Base-by-base conservation (phyloP, 257 asterid species). In the Scutellaria minor region DNA sequence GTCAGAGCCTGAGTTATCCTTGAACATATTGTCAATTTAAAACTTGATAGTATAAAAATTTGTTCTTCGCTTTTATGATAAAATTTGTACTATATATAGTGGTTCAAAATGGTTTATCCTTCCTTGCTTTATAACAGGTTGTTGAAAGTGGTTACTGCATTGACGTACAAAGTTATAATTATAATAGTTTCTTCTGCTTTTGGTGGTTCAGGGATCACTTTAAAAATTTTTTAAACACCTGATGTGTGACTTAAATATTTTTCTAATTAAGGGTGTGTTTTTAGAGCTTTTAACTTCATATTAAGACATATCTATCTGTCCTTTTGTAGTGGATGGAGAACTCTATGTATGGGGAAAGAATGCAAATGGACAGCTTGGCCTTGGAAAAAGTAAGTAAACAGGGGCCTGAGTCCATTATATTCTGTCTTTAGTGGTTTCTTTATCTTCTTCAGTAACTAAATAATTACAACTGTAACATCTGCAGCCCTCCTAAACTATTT, bases 341-440 rank as follows among this genome's bases (percentile, higher is more conserved):
- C 96, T 94, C 75, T 90, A 94, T 78, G 75, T 86, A 83, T 94
- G 99, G 99, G 99, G 98, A 31, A 94, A 81, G 80, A 94, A 94
- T 78, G 75, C 93, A 76, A 85, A 79, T 68, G 99, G 98, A 68
- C 99, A 94, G 78, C 98, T 94, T 76, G 99, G 98, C 78, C 88
- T 91, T 67, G 98, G 99, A 82, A 94, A 91, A 84, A 94, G 99
- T 91, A 90, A 84, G 77, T 53, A 58, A 46, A 47, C 47, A 20
- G 22, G 2, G 4, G 68, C 51, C 70, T 47, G 22, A 14, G 66
- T 51, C 56, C 35, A 51, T 72, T 22, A 64, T 46, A 52, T 64
- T 62, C 64, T 66, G 56, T 77, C 58, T 45, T 54, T 72, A 13
- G 65, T 31, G 46, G 27, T 64, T 52, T 65, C 14, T 31, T n/a